phyloP scores from a whole-genome alignment of 2,329 filamentous ascomycete genomes.

The Pseudocercospora macadamiae region DNA sequence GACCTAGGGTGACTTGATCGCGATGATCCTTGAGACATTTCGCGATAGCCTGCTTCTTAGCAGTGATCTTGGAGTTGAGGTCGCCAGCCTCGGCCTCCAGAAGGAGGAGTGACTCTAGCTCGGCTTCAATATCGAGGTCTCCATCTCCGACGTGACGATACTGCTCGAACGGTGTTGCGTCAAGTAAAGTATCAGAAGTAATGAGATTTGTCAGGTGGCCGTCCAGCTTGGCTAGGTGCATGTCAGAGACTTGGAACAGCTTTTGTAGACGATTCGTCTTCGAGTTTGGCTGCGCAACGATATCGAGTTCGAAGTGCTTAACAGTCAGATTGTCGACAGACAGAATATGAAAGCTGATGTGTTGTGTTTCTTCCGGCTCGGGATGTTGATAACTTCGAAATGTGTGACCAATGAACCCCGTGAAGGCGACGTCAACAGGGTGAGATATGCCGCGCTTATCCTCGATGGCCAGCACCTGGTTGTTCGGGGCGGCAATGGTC shows the following conservation, averaged over 20 bases:
- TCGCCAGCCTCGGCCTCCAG: constrained; percentile 34
- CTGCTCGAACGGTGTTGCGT: constrained; percentile 18
- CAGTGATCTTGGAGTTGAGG: constrained; percentile 31
- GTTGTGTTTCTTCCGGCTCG: constrained; percentile 14
- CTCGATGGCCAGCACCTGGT: constrained; percentile 21
- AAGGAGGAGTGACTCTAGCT: constrained; percentile 45
- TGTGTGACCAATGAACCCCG: constrained; percentile 12
- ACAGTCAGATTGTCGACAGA: constrained; percentile 11
- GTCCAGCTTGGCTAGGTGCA: constrained; percentile 10
- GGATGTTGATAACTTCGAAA: background rate
- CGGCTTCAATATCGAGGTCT: constrained; percentile 37
- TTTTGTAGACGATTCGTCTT: constrained; percentile 11
- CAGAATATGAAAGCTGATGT: constrained; percentile 16
- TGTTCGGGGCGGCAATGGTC: constrained; percentile 32
- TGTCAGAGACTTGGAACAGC: constrained; percentile 17
- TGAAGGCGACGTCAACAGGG: constrained; percentile 18
- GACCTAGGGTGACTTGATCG: constrained; percentile 41
- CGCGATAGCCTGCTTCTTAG: constrained; percentile 41
- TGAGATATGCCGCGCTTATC: constrained; percentile 20
- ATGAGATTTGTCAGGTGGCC: constrained; percentile 11
- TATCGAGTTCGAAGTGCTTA: constrained; percentile 16
- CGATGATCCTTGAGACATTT: constrained; percentile 43
- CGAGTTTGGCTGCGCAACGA: constrained; percentile 15
- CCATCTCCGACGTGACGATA: constrained; percentile 19
- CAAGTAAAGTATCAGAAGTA: constrained; percentile 10